Conservation (phyloP, 257 asterid species). For the Euphrasia confusa region DNA sequence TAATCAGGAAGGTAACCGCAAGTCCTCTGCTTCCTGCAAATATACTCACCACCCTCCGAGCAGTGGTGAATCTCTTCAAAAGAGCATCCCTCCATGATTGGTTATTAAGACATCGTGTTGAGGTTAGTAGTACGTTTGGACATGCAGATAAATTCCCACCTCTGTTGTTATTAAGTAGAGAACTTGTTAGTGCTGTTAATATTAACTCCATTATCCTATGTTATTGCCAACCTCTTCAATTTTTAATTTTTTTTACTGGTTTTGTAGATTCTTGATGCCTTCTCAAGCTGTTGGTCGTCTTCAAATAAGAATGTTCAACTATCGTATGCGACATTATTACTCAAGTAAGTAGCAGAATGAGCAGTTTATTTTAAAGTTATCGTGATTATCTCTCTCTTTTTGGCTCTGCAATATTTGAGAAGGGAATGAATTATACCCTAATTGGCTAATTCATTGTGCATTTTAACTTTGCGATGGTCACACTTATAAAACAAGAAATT, state of each 20-base stretch:
- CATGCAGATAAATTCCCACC: not conserved
- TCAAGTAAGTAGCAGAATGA: slow-evolving; percentile 63
- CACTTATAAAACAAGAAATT: too few species aligned
- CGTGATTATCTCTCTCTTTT: not conserved
- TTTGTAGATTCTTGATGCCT: slow-evolving; percentile 87
- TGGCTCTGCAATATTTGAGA: not conserved
- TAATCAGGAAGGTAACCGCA: slow-evolving; percentile 75
- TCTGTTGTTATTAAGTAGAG: slow-evolving; percentile 2
- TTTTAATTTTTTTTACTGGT: slow-evolving; percentile 17
- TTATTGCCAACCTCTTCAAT: slow-evolving; percentile 19
- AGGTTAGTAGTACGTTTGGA: slow-evolving; percentile 47
- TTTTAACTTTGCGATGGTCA: too few species aligned
- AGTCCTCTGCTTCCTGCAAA: slow-evolving; percentile 76
- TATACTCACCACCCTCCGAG: slow-evolving; percentile 84
- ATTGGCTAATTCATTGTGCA: slow-evolving; percentile 9
- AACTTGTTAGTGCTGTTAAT: slow-evolving; percentile 1
- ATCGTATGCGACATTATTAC: slow-evolving; percentile 83
- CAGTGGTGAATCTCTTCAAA: slow-evolving; percentile 77
- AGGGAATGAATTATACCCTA: not conserved
- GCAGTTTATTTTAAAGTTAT: not conserved
- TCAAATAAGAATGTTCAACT: slow-evolving; percentile 84
- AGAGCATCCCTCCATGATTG: slow-evolving; percentile 48
- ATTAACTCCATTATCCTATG: slow-evolving; percentile 9
- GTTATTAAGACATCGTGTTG: slow-evolving; percentile 64
- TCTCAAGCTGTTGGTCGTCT: slow-evolving; percentile 69